phyloP scores from a whole-genome alignment of 441 rosid genomes.

The Gossypium gossypioides region DNA sequence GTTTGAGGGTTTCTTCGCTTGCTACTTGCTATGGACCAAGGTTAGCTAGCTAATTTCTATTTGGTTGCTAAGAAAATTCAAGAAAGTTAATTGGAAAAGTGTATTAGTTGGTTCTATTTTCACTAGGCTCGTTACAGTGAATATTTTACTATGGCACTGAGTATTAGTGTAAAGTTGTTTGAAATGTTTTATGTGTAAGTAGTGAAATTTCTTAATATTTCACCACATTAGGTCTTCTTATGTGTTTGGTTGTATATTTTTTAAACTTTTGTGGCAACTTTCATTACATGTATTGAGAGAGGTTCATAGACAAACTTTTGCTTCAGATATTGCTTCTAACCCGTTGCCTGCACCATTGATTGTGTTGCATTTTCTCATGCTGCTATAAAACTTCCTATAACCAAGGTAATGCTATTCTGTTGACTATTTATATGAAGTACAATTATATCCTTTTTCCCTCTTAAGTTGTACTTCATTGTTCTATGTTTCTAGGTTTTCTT shows the following conservation, averaged over 20 bases:
- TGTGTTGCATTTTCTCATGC: slow-evolving; percentile 95
- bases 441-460: background rate
- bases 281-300: slow-evolving; percentile 92
- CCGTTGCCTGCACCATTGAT: slow-evolving; percentile 89
- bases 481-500: background rate
- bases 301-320: slow-evolving; percentile 89
- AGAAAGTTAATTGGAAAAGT: background rate
- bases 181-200: background rate
- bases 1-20: slow-evolving; percentile 95
- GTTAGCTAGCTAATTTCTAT: slow-evolving; percentile 26
- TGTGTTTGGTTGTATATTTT: slow-evolving; percentile 59
- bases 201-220: background rate
- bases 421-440: background rate
- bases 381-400: slow-evolving; percentile 91
- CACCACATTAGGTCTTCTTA: background rate
- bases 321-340: slow-evolving; percentile 74
- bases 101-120: background rate
- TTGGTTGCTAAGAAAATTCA: slow-evolving; percentile 8
- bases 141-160: background rate
- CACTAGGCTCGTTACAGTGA: background rate
- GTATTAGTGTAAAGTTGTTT: background rate
- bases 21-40: slow-evolving; percentile 98
- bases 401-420: slow-evolving; percentile 47
- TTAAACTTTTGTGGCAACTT: slow-evolving; percentile 95
- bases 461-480: background rate